Conservation (phyloP, 768 basidiomycete genomes). For the Boletus rubescentipes region DNA sequence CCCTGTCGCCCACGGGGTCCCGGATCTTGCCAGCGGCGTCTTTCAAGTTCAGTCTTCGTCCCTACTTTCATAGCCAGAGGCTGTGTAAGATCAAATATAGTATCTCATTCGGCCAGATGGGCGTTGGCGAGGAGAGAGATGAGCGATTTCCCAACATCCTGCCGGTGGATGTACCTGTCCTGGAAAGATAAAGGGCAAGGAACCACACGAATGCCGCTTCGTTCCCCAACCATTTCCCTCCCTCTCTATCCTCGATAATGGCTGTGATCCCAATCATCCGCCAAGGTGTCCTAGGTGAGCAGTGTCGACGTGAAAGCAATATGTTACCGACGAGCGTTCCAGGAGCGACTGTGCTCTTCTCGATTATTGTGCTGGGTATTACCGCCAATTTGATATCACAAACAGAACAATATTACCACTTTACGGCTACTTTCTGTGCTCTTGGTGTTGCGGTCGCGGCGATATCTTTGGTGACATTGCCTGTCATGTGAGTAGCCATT, state of each 20-base stretch:
- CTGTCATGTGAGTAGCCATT: conserved; percentile 23
- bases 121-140: too few species aligned
- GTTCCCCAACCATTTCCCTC: not conserved
- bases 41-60: too few species aligned
- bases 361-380: conserved; percentile 33
- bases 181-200: conserved; percentile 6
- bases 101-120: too few species aligned
- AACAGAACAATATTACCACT: conserved; percentile 4
- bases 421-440: conserved; percentile 22
- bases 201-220: not conserved
- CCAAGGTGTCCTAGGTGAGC: conserved; percentile 22
- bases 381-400: conserved; percentile 28
- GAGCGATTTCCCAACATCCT: too few species aligned
- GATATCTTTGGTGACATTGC: conserved; percentile 31
- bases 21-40: not conserved
- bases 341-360: conserved; percentile 23
- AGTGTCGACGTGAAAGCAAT: not conserved
- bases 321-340: not conserved
- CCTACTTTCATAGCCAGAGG: not conserved
- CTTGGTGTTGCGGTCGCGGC: conserved; percentile 30
- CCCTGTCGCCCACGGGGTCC: not conserved
- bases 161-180: too few species aligned
- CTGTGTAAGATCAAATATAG: not conserved
- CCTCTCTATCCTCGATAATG: conserved; percentile 10
- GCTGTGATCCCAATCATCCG: conserved; percentile 14